These are phyloP conservation scores for Monosporozyma siamensis DNA, from an alignment of 805 yeast species.

Conservation along the genomic window DNA sequence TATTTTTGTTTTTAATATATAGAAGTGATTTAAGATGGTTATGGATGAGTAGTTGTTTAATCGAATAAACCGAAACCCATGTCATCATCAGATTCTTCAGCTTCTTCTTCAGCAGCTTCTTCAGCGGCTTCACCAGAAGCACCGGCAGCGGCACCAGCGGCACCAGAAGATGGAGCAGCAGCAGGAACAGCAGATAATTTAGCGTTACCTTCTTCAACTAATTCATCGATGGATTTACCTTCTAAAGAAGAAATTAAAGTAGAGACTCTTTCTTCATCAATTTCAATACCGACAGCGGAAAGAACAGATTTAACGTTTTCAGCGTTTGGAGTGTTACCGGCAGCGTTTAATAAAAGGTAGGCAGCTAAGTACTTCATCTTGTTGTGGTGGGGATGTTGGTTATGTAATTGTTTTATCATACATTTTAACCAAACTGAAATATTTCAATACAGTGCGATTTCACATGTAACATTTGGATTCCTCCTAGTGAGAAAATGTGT, in stretches of 20 bases:
- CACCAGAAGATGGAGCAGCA: slow-evolving; percentile 90
- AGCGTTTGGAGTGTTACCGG: slow-evolving; percentile 94
- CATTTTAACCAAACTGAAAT: too few relatives aligned
- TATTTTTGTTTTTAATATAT: neutral
- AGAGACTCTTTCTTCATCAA: slow-evolving; percentile 79
- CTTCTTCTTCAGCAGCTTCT: slow-evolving; percentile 56
- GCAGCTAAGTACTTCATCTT: slow-evolving; percentile 98
- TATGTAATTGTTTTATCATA: too few relatives aligned
- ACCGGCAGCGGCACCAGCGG: slow-evolving; percentile 41
- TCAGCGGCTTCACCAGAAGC: slow-evolving; percentile 39
- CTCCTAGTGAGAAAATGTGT: too few relatives aligned
- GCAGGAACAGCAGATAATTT: slow-evolving; percentile 96
- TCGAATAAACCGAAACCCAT: slow-evolving; percentile 98
- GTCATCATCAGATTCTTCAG: slow-evolving; percentile 64
- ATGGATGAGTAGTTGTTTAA: slow-evolving; percentile 37
- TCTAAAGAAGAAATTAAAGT: slow-evolving; percentile 75
- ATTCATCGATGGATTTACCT: slow-evolving; percentile 85
- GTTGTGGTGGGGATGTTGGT: neutral
- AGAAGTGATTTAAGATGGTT: too few relatives aligned
- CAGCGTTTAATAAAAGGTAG: slow-evolving; percentile 94
- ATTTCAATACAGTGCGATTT: too few relatives aligned
- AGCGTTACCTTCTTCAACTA: slow-evolving; percentile 89
- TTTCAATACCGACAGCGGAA: slow-evolving; percentile 93
- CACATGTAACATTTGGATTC: too few relatives aligned
- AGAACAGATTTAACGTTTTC: slow-evolving; percentile 81